Percentiles rank a stretch among this genome's conserved stretches.
These are phyloP conservation scores for Coemansia erecta DNA, from an alignment of 192 early-diverging fungal genomes.

Conservation along the genomic window DNA sequence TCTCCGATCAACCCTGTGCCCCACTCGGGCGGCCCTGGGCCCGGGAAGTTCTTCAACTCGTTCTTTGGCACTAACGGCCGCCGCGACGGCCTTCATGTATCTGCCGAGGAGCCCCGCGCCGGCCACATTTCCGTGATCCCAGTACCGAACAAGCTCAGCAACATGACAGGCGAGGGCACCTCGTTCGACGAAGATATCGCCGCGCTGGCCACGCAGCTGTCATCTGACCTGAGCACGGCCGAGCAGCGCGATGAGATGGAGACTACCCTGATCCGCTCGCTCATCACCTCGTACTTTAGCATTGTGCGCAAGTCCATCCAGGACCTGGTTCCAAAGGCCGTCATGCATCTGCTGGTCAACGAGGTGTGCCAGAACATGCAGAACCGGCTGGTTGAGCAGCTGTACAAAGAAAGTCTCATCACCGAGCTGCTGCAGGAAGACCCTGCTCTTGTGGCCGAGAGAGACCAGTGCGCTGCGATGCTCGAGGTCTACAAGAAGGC, in stretches of 20 bases:
- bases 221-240: slow-evolving; percentile 41
- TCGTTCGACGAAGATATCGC: slow-evolving; percentile 41
- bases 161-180: slow-evolving; percentile 33
- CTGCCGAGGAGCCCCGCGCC: slow-evolving; percentile 37
- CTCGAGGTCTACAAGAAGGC: slow-evolving; percentile 77
- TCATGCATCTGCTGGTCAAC: slow-evolving; percentile 81
- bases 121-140: slow-evolving; percentile 40
- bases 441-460: slow-evolving; percentile 65
- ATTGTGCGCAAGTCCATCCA: slow-evolving; percentile 79
- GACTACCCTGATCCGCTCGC: slow-evolving; percentile 72
- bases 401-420: slow-evolving; percentile 72
- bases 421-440: slow-evolving; percentile 74
- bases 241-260: slow-evolving; percentile 73
- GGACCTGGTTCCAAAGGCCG: slow-evolving; percentile 77
- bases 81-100: slow-evolving; percentile 42
- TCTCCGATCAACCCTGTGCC: slow-evolving; percentile 25
- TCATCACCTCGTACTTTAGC: slow-evolving; percentile 76
- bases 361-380: slow-evolving; percentile 70
- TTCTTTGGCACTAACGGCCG: slow-evolving; percentile 37
- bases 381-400: slow-evolving; percentile 69
- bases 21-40: neutral
- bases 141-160: slow-evolving; percentile 48
- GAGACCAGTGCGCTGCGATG: slow-evolving; percentile 73
- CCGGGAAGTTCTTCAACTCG: slow-evolving; percentile 49
- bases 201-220: slow-evolving; percentile 46